phyloP scores from a whole-genome alignment of 495 filamentous ascomycete species.

The Tetracladium marchalianum region DNA sequence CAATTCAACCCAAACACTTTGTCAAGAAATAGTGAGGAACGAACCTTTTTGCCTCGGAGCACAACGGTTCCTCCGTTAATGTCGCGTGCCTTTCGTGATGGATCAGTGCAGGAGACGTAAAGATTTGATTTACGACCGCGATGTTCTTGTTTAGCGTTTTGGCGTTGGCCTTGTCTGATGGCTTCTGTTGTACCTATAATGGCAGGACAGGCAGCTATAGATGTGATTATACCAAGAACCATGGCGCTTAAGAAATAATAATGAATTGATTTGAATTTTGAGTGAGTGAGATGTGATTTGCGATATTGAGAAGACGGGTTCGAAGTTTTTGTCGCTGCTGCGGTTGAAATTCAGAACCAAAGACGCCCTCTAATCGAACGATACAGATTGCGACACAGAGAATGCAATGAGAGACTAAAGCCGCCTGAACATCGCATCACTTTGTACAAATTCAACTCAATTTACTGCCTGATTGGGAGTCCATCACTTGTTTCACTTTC shows the following conservation, averaged over 20 bases:
- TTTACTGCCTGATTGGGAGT: no score
- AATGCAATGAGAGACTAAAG: no score
- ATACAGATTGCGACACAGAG: no score
- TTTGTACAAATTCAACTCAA: no score
- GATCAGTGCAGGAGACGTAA: slow-evolving; percentile 33
- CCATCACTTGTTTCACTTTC: no score
- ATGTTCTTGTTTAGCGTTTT: slow-evolving; percentile 35
- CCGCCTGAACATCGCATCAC: no score
- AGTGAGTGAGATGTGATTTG: no score
- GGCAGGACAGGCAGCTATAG: slow-evolving; percentile 40
- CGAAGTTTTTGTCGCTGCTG: no score
- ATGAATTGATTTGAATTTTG: no score
- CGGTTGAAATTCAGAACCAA: no score
- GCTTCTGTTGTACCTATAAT: slow-evolving; percentile 42
- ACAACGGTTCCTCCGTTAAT: slow-evolving; percentile 37
- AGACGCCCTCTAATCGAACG: no score
- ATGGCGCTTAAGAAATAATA: slow-evolving; percentile 7
- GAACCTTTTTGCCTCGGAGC: slow-evolving; percentile 32
- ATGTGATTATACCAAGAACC: slow-evolving; percentile 24
- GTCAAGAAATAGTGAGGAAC: not conserved
- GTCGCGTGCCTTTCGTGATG: slow-evolving; percentile 24
- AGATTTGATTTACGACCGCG: slow-evolving; percentile 39
- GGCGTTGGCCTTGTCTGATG: slow-evolving; percentile 35
- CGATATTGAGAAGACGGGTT: no score
- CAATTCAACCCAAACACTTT: not conserved